Base-by-base conservation (phyloP, 371 early-diverging fungal genomes). In the Actinomortierella ambigua region DNA sequence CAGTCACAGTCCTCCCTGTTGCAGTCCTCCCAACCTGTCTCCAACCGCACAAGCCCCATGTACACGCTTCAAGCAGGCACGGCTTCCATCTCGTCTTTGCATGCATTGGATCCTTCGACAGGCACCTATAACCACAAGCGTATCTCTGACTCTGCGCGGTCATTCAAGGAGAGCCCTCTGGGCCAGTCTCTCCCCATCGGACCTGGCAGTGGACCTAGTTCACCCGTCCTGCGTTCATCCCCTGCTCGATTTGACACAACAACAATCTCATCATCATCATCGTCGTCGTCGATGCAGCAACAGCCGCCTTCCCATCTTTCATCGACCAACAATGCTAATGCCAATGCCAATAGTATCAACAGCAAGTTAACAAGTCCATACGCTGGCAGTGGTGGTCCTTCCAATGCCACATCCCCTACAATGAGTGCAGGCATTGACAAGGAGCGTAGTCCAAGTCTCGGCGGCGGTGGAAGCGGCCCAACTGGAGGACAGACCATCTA, bases 81-180 rank as follows among this genome's bases (percentile, higher is more conserved):
- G 3, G 65, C 61, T 0, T 70, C 70, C 14, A 64, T 70, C 24
- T 65, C 61, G 44, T 70, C 70, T 2, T 48, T 70, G 7, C 70
- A 70, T 46, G 65, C 70, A 0, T 58, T 70, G 13, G 70, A 70
- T 0, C 52, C 41, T 13, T 1, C 49, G 23, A 26, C 57, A 22
- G 53, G 61, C 17, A 18, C 55, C 24, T 23, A 17, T 26, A 18
- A 60, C 24, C 17, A 17, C 44, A 70, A 70, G 40, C 57, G 70
- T 2, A 70, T 51, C 27, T 70, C 69, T 14, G 69, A 69, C 27
- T 69, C 69, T 11, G 43, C 64, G 26, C 69, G 69, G 7, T 69
- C 69, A 1, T 9, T 69, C 22, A 69, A 69, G 46, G 69, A 67
- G 39, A 61, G 61, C 20, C 61, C 67, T n/a, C 41, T 67, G 44